phyloP scores from a whole-genome alignment of 345 rosid genomes.

The Acer saccharum region DNA sequence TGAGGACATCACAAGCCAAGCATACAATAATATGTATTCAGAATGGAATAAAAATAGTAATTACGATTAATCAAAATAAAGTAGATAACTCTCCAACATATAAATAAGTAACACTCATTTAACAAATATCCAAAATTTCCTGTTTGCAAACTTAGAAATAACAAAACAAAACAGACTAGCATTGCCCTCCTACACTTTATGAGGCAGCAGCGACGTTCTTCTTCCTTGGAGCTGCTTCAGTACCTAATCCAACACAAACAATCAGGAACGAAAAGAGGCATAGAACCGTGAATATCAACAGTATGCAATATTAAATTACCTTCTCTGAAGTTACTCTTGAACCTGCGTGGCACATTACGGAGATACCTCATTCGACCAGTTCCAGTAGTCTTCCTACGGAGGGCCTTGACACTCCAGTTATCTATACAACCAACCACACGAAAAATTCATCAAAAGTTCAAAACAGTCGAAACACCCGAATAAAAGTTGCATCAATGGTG shows the following conservation, averaged over 20 bases:
- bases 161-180: conserved; percentile 12
- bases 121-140: conserved; percentile 24
- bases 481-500: not conserved
- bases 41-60: not conserved
- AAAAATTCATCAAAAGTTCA: not conserved
- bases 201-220: conserved; percentile 50
- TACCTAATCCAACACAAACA: conserved; percentile 35
- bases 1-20: not conserved
- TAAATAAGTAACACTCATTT: not conserved
- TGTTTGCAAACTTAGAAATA: conserved; percentile 23
- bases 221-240: conserved; percentile 71
- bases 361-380: conserved; percentile 83
- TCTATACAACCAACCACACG: conserved; percentile 26
- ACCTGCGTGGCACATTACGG: conserved; percentile 68
- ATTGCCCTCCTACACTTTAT: conserved; percentile 17
- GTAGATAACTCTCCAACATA: not conserved
- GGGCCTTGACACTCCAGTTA: conserved; percentile 84
- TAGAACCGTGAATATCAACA: not conserved
- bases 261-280: not conserved
- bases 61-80: not conserved
- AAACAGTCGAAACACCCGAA: not conserved
- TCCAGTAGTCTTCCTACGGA: conserved; percentile 79
- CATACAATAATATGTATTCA: not conserved
- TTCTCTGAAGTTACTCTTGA: conserved; percentile 82
- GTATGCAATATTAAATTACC: conserved; percentile 27